Base-by-base conservation (phyloP, 805 yeast genomes). In the Wickerhamiella siamensis region DNA sequence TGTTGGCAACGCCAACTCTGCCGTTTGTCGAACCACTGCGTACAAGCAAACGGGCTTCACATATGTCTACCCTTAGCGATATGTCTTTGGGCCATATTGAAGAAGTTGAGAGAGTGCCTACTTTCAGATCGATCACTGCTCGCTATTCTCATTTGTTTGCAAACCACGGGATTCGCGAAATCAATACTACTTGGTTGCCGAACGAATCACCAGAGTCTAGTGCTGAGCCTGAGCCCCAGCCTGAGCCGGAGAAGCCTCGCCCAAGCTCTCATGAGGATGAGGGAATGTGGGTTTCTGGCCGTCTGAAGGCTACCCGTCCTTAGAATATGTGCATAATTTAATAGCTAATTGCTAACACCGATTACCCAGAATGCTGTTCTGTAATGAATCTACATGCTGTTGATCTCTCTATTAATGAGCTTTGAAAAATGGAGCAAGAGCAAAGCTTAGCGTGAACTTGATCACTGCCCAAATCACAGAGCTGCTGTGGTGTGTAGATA, bases 81-180 rank as follows among this genome's bases (percentile, higher is more conserved):
- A 24, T 24, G 29, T 24, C 29, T 12, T 12, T 24, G 29, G 29
- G 29, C 29, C 10, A 24, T 6, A 24, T 24, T 12, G 10, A 24
- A 24, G 29, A 20, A 8, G 27, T 19, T 3, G 10, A 3, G 5
- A 18, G 10, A 6, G 37, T 18, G 10, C 37, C 37, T 5, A 12
- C 37, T 10, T 14, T 34, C 18, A 17, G 27, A 4, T 18, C 24
- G 9, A 34, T 34, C 29, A 34, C 37, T 21, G 16, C 19, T 15
- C 37, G 37, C 27, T 34, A 34, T 17, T 34, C 37, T 5, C 22
- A 34, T 12, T n/a, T 34, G 15, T 34, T 34, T 34, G 29, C 17
- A 10, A 21, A 12, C 29, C 29, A 24, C 29, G 29, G 29, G 6
- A 24, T 24, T 24, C 29, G 29, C 12, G 29, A 24, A 24, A 24